A percentile compares a stretch with the other conserved stretches of the same genome.
These are phyloP conservation scores for Xylariaceae sp. DNA, from an alignment of 2,329 filamentous ascomycete species.

Conservation along the genomic window DNA sequence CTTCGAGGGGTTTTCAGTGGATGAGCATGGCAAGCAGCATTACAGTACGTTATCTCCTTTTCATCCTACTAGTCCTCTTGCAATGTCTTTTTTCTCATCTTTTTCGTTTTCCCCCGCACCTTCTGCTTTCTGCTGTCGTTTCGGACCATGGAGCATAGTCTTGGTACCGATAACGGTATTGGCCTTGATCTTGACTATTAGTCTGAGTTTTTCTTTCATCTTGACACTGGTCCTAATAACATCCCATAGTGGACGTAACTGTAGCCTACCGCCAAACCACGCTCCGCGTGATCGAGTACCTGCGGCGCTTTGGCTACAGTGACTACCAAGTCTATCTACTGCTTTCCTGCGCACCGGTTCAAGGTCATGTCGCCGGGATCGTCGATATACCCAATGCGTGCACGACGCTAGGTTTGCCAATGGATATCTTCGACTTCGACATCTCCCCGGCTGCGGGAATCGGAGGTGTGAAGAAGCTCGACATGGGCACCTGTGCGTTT, in stretches of 20 bases:
- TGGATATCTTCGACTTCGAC: slow-evolving; percentile 95
- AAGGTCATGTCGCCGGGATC: slow-evolving; percentile 84
- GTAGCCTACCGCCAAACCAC: slow-evolving; percentile 82
- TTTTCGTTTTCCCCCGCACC: no score
- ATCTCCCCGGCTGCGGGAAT: slow-evolving; percentile 63
- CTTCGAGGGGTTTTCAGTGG: slow-evolving; percentile 87
- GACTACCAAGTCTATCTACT: slow-evolving; percentile 82
- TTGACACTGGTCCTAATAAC: background rate
- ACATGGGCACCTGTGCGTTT: slow-evolving; percentile 71
- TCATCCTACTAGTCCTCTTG: no score
- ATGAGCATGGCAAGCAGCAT: slow-evolving; percentile 83
- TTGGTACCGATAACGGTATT: no score
- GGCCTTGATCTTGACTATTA: no score
- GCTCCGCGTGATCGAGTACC: slow-evolving; percentile 69
- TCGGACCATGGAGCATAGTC: no score
- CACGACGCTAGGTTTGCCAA: slow-evolving; percentile 80
- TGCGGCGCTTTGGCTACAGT: slow-evolving; percentile 66
- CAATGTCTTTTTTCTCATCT: no score
- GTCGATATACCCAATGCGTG: slow-evolving; percentile 91
- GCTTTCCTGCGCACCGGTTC: slow-evolving; percentile 78
- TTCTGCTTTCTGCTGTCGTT: no score
- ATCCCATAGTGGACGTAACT: slow-evolving; percentile 61
- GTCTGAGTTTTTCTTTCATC: no score
- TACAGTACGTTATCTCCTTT: slow-evolving; percentile 46
- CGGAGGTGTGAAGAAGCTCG: slow-evolving; percentile 46